A percentile compares a stretch with the other conserved stretches of the same genome.
Evolutionary conservation across 805 yeast genomes (phyloP).

Genomic region (Groenewaldozyma salmanticensis): DNA sequence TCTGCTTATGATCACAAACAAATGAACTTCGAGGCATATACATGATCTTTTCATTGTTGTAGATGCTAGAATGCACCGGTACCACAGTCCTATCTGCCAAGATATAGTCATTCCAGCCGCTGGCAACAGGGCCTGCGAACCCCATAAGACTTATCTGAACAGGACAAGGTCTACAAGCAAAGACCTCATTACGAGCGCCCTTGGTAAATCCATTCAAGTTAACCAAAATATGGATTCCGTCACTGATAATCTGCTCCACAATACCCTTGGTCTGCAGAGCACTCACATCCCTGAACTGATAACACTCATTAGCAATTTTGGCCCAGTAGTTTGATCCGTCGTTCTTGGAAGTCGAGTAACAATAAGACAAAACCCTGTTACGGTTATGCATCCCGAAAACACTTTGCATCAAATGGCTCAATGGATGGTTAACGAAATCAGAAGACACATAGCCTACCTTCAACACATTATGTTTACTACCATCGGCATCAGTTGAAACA

Average conservation of each 20-base stretch:
- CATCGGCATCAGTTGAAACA: neutral
- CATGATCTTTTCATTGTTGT: conserved; percentile 21
- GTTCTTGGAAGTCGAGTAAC: conserved; percentile 23
- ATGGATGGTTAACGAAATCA: conserved; percentile 27
- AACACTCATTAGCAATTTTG: conserved; percentile 20
- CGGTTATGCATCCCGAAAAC: conserved; percentile 26
- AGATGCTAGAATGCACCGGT: conserved; percentile 8
- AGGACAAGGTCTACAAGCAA: conserved; percentile 27
- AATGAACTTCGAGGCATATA: conserved; percentile 24
- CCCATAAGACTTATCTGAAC: conserved; percentile 26
- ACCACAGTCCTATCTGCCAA: conserved; percentile 21
- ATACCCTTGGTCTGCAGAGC: conserved; percentile 19
- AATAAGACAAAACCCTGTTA: conserved; percentile 17
- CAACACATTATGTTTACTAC: conserved; percentile 13
- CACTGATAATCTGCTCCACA: conserved; percentile 20
- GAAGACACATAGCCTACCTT: conserved; percentile 27
- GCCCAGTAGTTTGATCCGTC: conserved; percentile 22
- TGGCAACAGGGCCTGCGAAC: conserved; percentile 27
- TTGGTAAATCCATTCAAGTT: conserved; percentile 28
- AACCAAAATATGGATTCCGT: conserved; percentile 25
- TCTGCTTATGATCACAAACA: conserved; percentile 28
- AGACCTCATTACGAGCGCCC: conserved; percentile 27
- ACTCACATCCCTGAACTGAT: conserved; percentile 20
- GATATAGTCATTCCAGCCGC: conserved; percentile 24
- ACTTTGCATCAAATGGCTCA: conserved; percentile 27